Evolutionary conservation across 306 rosid species (phyloP), one percentile per base, ranked within the genome.

Genomic region (Trifolium repens): DNA sequence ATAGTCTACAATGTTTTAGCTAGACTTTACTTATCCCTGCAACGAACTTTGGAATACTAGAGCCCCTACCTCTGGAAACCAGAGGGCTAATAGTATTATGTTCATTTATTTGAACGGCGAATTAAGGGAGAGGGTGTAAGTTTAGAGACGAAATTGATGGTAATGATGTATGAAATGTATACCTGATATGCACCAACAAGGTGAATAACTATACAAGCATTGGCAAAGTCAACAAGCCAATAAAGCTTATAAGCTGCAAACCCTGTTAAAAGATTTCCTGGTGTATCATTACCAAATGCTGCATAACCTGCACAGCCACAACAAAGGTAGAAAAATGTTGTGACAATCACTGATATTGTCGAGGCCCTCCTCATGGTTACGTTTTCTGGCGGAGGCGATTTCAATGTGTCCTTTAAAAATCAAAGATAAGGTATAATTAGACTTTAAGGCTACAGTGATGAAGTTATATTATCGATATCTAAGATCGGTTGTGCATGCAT

Each of bases 141-240:
- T 52, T 50, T 52, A 16, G 4, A 14, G 58, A 8, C 59, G 5
- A 53, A 16, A 53, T 16, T 16, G 59, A 53, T 49, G 55, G 52
- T 65, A 37, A 30, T 55, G 44, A 69, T 57, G 46, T 59, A 40
- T 54, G 30, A 32, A 5, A 75, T 12, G 37, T 16, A 32, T 81
- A 89, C 97, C 92, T 90, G 97, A 82, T 92, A 92, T 43, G 91
- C 97, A 46, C 97, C 97, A 17, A 89, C 79, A 0, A 92, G 97
- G 79, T 92, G 97, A 69, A 92, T n/a, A 54, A 90, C 91, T 16
- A 92, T 82, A 64, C 89, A 87, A 47, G 75, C 85, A 79, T 92
- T 88, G 42, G 97, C 97, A 13, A 92, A 59, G 80, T 90, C 89
- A 3, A 89, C 76, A 64, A 92, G 91, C 96, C 93, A 91, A 59